Evolutionary conservation across 805 yeast genomes (phyloP), one percentile per base, ranked within the genome.

Genomic region (Candida ortonii): DNA sequence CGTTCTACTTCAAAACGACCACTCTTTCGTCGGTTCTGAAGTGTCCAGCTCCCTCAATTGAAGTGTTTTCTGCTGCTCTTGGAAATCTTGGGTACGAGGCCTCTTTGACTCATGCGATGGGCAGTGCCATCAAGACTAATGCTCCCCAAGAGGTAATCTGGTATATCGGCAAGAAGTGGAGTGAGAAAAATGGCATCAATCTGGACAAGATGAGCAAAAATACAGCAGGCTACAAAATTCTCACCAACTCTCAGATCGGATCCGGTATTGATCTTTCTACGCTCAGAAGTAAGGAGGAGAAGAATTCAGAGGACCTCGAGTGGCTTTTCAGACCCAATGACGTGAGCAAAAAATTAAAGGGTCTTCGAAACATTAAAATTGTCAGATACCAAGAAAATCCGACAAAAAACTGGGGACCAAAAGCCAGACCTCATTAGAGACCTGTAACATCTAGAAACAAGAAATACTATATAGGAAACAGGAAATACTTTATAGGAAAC

Each of bases 351-450:
- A 69, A 65, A 30, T 62, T 88, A 36, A 77, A 76, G 47, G 66
- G 61, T 36, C 64, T 86, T 34, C 71, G 96, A 51, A 79, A 75
- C 44, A 70, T 86, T 39, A 87, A 87, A 61, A 76, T 90, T 55
- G 87, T 87, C 10, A 71, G 96, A 50, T 90, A 73, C 61, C 98
- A 89, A 57, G 88, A 80, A 53, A 90, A 89, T 53, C 99, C 99
- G 11, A 74, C 87, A 1, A 85, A 84, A 56, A 81, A 85, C 57
- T 93, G 99, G 99, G 99, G 99, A 1, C 99, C 97, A 22, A 86
- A 84, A 64, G 47, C 50, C 3, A 78, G 83, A 52, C 94, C 95
- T 14, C 61, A 60, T 27, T 54, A 42, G 25, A 30, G 18, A 33
- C 26, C 22, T 37, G n/a, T n/a, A n/a, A n/a, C n/a, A n/a, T n/a